A percentile compares a stretch with the other conserved stretches of the same genome.
Conservation (phyloP, 1,284 basidiomycete genomes). For the Fomitopsis schrenkii region DNA sequence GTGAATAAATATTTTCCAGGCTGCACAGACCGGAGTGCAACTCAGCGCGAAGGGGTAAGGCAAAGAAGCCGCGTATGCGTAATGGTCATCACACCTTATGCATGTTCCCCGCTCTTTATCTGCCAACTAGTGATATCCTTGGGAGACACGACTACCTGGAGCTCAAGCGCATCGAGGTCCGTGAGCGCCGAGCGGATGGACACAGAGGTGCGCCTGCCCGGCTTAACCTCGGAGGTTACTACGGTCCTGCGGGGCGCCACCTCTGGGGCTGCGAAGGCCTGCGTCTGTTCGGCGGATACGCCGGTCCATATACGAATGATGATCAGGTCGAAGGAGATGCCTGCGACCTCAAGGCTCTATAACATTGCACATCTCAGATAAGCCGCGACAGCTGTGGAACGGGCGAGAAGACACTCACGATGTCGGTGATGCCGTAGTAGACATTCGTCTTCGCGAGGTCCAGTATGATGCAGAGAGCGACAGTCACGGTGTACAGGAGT, state of each 20-base stretch:
- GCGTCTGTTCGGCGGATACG: not conserved
- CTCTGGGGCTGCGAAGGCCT: not conserved
- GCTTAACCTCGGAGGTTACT: too few species aligned
- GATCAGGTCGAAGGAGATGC: not conserved
- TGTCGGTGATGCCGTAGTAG: slow-evolving; percentile 17
- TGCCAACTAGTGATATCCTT: too few species aligned
- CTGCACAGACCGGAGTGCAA: too few species aligned
- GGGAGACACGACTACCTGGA: too few species aligned
- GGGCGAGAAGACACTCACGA: not conserved
- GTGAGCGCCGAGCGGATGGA: too few species aligned
- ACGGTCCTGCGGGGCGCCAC: not conserved
- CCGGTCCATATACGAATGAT: not conserved
- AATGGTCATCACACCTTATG: too few species aligned
- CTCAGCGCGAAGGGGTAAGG: too few species aligned
- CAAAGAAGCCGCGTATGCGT: too few species aligned
- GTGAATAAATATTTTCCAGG: too few species aligned
- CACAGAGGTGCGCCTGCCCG: too few species aligned
- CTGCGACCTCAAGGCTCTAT: not conserved
- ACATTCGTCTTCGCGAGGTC: slow-evolving; percentile 33
- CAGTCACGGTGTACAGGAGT: slow-evolving; percentile 32
- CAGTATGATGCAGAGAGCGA: slow-evolving; percentile 29
- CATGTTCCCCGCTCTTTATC: too few species aligned
- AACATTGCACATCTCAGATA: not conserved
- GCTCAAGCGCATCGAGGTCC: too few species aligned
- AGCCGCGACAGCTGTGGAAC: not conserved